Base-by-base conservation (phyloP, 306 rosid genomes). In the Dalbergia cultrata region DNA sequence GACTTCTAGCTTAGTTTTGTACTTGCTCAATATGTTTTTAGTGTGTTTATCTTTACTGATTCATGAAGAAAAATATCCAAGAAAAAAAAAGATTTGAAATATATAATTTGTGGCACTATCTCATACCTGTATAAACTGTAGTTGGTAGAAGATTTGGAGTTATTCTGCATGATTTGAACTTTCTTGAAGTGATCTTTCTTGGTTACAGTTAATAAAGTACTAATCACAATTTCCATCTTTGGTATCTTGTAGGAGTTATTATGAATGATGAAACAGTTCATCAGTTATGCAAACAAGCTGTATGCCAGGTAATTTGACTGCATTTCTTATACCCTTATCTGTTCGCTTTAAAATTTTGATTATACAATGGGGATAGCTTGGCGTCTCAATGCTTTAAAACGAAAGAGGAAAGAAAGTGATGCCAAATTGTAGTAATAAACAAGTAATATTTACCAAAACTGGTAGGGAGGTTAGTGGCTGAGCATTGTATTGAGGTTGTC, bases 211-310 rank as follows among this genome's bases (percentile, higher is more conserved):
- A 21, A 60, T 71, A 9, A 72, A 68, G 64, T 76, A 63, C 80
- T 80, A 47, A 82, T 76, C 72, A 57, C 35, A 66, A 67, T 18
- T 37, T 85, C 60, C 66, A 22, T 66, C 71, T 80, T 86, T 82
- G 43, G 68, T 82, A 72, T 78, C 73, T 59, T 85, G 85, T 71
- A 95, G 99, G 99, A 74, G 98, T 95, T 68, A 95, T 95, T 78
- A 74, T 93, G 98, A 95, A 95, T 53, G 98, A 95, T 59, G 99
- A 95, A 89, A 95, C 99, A 2, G 94, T 92, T 67, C 92, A 93
- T 85, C 99, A 95, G 71, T 86, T 95, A 79, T 90, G 96, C 81
- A 95, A 92, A 79, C 99, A 95, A 83, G 98, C 99, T 72, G 93
- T 93, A 77, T 75, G 97, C 85, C 99, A 95, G 98, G 99, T 95